Percentiles rank a stretch among this genome's conserved stretches.
Conservation (phyloP, 495 filamentous ascomycete genomes). For the Saxophila tyrrhenica region DNA sequence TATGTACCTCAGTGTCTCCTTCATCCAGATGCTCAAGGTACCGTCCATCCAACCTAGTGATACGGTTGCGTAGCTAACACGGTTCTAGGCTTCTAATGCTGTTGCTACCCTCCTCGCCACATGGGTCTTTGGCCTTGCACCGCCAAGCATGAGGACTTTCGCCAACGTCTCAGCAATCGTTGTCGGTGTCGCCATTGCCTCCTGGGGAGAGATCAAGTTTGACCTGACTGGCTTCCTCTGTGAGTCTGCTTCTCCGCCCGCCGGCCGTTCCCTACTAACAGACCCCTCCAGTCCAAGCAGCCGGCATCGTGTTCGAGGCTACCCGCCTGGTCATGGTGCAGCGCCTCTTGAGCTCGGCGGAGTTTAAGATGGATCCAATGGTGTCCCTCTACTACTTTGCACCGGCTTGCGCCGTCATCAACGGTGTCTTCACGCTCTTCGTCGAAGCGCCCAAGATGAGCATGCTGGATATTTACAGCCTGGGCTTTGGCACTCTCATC, state of each 20-base stretch:
- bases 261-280: neutral
- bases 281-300: constrained; percentile 46
- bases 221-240: constrained; percentile 70
- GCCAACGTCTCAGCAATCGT: constrained; percentile 82
- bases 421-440: constrained; percentile 62
- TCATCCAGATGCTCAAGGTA: constrained; percentile 95
- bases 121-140: constrained; percentile 68
- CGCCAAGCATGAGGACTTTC: constrained; percentile 64
- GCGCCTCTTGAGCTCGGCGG: constrained; percentile 70
- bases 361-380: constrained; percentile 94
- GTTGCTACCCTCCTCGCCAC: constrained; percentile 75
- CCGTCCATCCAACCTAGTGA: constrained; percentile 10
- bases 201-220: constrained; percentile 83
- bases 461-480: constrained; percentile 58
- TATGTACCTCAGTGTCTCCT: constrained; percentile 78
- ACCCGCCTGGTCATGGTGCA: constrained; percentile 83
- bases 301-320: constrained; percentile 76
- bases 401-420: constrained; percentile 81
- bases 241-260: constrained; percentile 22
- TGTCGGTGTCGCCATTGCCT: constrained; percentile 76
- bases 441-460: constrained; percentile 60
- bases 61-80: neutral
- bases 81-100: constrained; percentile 64
- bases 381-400: constrained; percentile 94
- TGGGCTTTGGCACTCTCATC: constrained; percentile 63